A percentile compares a stretch with the other conserved stretches of the same genome.
phyloP scores from a whole-genome alignment of 306 rosid genomes.

The Acacia melanoxylon region DNA sequence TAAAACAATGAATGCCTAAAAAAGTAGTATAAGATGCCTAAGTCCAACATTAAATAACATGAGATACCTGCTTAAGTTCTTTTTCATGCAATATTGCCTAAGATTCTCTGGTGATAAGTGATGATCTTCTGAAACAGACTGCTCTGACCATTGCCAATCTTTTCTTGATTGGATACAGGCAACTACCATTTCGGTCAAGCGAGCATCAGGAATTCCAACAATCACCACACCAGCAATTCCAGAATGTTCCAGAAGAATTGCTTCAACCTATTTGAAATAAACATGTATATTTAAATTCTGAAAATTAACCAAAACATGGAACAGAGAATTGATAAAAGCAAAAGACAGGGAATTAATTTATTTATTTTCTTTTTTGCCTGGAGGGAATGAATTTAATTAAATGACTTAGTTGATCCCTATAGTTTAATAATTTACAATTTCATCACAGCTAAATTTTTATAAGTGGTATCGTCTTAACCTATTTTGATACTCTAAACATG shows the following conservation, averaged over 20 bases:
- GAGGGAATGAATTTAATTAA: background rate
- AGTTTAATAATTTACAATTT: background rate
- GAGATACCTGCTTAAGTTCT: constrained; percentile 61
- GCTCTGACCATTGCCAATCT: constrained; percentile 67
- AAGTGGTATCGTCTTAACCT: background rate
- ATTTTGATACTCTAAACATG: background rate
- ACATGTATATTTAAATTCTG: background rate
- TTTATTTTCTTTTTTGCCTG: no score
- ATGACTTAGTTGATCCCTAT: background rate
- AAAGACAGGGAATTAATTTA: background rate
- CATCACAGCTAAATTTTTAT: background rate
- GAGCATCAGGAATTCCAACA: constrained; percentile 76
- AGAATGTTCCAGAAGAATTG: constrained; percentile 65
- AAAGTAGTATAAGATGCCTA: background rate
- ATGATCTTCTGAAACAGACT: constrained; percentile 31
- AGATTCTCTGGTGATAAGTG: constrained; percentile 54
- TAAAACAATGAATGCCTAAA: background rate
- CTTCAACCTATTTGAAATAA: constrained; percentile 63
- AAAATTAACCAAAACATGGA: no score
- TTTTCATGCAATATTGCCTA: constrained; percentile 46
- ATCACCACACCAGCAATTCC: constrained; percentile 61
- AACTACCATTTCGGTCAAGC: constrained; percentile 62
- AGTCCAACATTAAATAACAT: background rate
- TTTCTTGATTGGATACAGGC: constrained; percentile 62
- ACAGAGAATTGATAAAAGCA: background rate